Base-by-base conservation (phyloP, 225 moss, liverwort and hornwort genomes). In the Polytrichum commune region DNA sequence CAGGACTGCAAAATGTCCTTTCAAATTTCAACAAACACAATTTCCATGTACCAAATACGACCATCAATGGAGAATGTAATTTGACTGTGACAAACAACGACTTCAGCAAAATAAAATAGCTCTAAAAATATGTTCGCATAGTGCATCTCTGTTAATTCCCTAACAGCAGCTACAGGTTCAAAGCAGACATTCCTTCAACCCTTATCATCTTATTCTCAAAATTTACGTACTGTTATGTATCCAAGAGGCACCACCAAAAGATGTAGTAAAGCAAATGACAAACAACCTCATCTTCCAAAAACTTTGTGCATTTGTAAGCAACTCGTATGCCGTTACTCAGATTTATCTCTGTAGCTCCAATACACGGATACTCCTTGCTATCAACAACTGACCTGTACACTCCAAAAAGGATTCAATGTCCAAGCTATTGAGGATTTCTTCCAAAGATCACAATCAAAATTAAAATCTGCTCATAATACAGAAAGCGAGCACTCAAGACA, bases 281-380 rank as follows among this genome's bases (percentile, higher is more conserved):
- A 23, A 66, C 58, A 26, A 92, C 92, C 88, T 93, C 78, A 69
- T 90, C 88, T 78, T 92, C 82, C 60, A 84, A 72, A 64, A 89
- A 89, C 64, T 89, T 80, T 33, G 90, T 93, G 81, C 93, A 89
- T 85, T 90, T 93, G 69, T 87, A 90, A 72, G 86, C 90, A 24
- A 93, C 83, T 71, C 83, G 80, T 82, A 93, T 83, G 70, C 90
- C 93, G 30, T 92, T 92, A 76, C 82, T 78, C 30, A 92, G 68
- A 54, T 78, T 84, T 73, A 92, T 81, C 78, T 90, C 93, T 29
- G 88, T 89, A 27, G 89, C 86, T 67, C 83, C 83, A 69, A 93
- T 88, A 56, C 93, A 79, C 54, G 79, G 78, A 67, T 68, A 83
- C 19, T 91, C 75, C 62, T 75, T 88, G 54, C 66, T 86, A 57